A percentile compares a stretch with the other conserved stretches of the same genome.
Conservation (phyloP, 495 filamentous ascomycete species). For the Neurospora pannonica region DNA sequence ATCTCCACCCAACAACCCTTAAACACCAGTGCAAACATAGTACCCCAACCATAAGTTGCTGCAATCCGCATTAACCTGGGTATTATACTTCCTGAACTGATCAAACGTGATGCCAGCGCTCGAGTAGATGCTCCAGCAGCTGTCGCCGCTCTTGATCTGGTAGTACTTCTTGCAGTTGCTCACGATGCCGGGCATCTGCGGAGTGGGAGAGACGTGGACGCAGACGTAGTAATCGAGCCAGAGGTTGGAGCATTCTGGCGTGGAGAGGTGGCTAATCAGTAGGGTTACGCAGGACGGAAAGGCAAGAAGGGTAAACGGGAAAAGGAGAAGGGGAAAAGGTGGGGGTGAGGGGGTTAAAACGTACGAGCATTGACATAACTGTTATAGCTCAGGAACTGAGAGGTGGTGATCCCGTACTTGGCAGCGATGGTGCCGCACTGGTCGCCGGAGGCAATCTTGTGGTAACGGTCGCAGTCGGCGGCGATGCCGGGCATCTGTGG, state of each 20-base stretch:
- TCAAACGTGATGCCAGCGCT: conserved; percentile 6
- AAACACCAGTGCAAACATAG: conserved; percentile 6
- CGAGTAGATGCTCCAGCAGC: conserved; percentile 8
- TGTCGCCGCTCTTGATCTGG: background rate
- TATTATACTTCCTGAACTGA: conserved; percentile 16
- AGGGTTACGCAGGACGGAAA: no score
- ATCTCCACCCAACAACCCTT: background rate
- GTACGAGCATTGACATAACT: conserved; percentile 5
- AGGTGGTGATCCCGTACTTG: conserved; percentile 14
- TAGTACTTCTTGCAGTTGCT: background rate
- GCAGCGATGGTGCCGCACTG: conserved; percentile 31
- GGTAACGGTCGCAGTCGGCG: conserved; percentile 32
- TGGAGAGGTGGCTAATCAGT: no score
- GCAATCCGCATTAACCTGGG: conserved; percentile 8
- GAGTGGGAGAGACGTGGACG: background rate
- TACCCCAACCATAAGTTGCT: conserved; percentile 10
- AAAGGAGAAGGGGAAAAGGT: no score
- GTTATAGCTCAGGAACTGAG: conserved; percentile 25
- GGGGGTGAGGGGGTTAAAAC: no score
- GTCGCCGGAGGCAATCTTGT: conserved; percentile 30
- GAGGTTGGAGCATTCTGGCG: conserved; percentile 3
- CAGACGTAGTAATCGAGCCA: background rate
- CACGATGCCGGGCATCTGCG: background rate
- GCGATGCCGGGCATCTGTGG: conserved; percentile 21
- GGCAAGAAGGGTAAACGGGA: no score